Evolutionary conservation across 805 yeast genomes (phyloP), one percentile per base, ranked within the genome.

Genomic region (Ogataea glucozyma): DNA sequence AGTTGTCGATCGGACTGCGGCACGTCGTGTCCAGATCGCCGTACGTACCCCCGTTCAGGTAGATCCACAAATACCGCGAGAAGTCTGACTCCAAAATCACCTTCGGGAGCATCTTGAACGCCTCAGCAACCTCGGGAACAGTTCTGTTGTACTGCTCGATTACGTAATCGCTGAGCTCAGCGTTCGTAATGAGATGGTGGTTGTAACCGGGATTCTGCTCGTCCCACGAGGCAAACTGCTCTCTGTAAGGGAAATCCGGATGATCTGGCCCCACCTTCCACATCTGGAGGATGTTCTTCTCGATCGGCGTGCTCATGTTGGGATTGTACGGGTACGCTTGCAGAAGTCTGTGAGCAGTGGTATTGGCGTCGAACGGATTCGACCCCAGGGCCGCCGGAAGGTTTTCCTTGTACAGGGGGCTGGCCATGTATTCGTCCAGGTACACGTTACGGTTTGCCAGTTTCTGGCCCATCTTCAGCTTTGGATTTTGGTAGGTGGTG

Each of bases 31-130:
- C 83, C 18, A 75, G 69, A 49, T 77, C 82, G 4, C 76, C 67
- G 46, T 75, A 77, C 2, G 71, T 72, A 9, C 83, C 83, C 24
- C 83, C 83, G 33, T 65, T 58, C 10, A 79, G 68, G 43, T 54
- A 75, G 4, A 77, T 49, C 31, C 74, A 67, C 43, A 75, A 61
- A 51, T 77, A 77, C 36, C 81, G 58, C 57, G 75, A 70, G 46
- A 76, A 76, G 51, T 77, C 81, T 60, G 74, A 72, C 46, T 61
- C 60, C 43, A 71, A 56, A 19, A 72, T 66, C n/a, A 62, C 66
- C 53, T 72, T 75, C 0, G 83, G 82, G 40, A 77, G 55, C 11
- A 54, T 46, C 41, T 72, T 71, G 54, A 63, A 75, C 3, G 79
- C 68, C 34, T 69, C 72, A 7, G 71, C 52, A 20, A 77, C 57